Base-by-base conservation (phyloP, 768 basidiomycete species). In the Cyclocybe cylindracea region DNA sequence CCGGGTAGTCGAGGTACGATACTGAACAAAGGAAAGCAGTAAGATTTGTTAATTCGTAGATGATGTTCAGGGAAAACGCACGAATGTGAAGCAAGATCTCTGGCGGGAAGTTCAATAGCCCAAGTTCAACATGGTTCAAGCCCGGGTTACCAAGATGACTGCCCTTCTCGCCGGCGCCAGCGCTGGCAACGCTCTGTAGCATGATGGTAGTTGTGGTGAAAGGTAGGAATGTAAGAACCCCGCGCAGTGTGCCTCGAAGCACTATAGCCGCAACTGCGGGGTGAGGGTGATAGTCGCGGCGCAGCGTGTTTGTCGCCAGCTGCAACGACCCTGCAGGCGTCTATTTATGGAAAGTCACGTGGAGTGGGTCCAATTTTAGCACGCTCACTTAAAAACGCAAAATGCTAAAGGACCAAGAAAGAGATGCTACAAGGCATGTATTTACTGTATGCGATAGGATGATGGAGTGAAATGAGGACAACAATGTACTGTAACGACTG, bases 1-100 rank as follows among this genome's bases (percentile, higher is more conserved):
- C 89, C 0, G 89, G 88, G 5, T 89, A 66, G 66, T 90, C 89
- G 48, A 91, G 74, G 64, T 80, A 90, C 0, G 84, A 83, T 40
- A 87, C 87, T 89, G 50, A 2, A 16, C 41, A 39, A 42, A 40
- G 16, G 31, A 16, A 48, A 50, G 14, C 35, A 40, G 18, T 39
- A 13, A 35, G 33, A 36, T 45, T 38, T 43, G 7, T 11, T 14
- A 39, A 48, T 45, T 31, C 46, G 29, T 33, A 14, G 10, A 42
- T 37, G 29, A 34, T 34, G 29, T 11, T n/a, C 41, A 44, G 11
- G 33, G 46, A 47, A 39, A 39, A 61, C 79, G 51, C 57, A 85
- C 85, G 69, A 31, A 88, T 85, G 57, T 84, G 70, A 40, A 88
- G 73, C 24, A 83, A 53, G 33, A 80, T 69, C 65, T 89, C 87